Evolutionary conservation across 2,329 filamentous ascomycete genomes (phyloP), one percentile per base, ranked within the genome.

Genomic region (Kalmusia sp.): DNA sequence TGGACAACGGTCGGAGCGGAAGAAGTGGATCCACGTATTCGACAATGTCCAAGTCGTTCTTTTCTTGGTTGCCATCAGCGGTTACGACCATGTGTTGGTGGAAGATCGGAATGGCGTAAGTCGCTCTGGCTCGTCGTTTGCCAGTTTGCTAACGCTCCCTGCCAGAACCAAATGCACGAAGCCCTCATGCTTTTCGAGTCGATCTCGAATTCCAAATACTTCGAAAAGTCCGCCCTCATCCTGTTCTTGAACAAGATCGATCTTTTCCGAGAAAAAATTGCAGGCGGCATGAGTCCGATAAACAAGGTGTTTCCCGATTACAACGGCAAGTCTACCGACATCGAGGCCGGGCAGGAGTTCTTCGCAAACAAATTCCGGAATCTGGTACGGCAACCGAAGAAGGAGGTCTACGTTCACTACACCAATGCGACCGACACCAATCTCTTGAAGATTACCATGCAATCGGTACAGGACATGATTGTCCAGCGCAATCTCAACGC

Each of bases 11-110:
- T 96, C 92, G 24, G 92, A 96, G 77, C 89, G 92, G 58, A 96
- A 96, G 84, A 96, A 96, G 81, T 96, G 92, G 92, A 96, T 96
- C 59, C 92, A 96, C 74, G 95, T 92, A 71, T 96, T 96, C 72
- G 92, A 96, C 74, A 95, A 95, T 61, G 92, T 96, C 58, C 92
- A 95, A 69, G 93, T 91, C 63, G 82, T 98, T 49, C 81, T 98
- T 34, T 98, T 98, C 78, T 84, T 98, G 62, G 93, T 96, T 47
- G 93, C 93, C 41, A 93, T 98, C 65, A 96, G 92, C 60, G 93
- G 93, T 54, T 98, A 97, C 74, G 93, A 98, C 71, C 95, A 98
- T 75, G 96, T 93, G 68, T 80, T 98, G 43, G 92, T 97, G 3
- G 93, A 98, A 78, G 93, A 98, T 74, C 93, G 96, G 76, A 95